Conservation (phyloP, 306 rosid genomes). For the Hippophae rhamnoides region DNA sequence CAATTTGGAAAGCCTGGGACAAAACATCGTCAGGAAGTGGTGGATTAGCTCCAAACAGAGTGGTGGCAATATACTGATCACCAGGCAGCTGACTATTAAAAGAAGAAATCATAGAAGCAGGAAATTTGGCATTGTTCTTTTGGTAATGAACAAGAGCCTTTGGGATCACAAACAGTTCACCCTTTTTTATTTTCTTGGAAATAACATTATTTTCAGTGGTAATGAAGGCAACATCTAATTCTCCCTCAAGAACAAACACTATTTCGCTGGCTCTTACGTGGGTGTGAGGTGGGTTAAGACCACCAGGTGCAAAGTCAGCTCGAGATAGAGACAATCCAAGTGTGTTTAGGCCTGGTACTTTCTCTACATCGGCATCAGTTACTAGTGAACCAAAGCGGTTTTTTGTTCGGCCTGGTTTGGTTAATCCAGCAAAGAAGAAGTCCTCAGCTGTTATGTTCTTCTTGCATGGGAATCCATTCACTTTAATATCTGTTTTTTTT, state of each 20-base stretch:
- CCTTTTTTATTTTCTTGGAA: constrained; percentile 1
- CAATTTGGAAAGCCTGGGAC: constrained; percentile 31
- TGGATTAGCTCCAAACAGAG: constrained; percentile 36
- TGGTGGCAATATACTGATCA: background rate
- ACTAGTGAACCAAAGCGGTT: constrained; percentile 9
- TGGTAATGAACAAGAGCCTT: constrained; percentile 21
- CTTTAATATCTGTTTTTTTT: no score
- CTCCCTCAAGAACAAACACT: constrained; percentile 18
- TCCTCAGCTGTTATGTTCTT: background rate
- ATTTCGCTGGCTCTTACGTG: constrained; percentile 11
- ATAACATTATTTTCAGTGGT: background rate
- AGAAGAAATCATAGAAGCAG: constrained; percentile 5
- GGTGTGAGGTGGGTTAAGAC: constrained; percentile 15
- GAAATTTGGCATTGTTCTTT: constrained; percentile 12
- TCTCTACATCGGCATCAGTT: constrained; percentile 11
- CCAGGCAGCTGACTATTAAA: constrained; percentile 8
- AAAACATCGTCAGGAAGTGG: constrained; percentile 20
- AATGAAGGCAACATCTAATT: constrained; percentile 25
- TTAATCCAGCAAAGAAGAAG: background rate
- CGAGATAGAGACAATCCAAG: background rate
- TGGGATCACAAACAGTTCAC: constrained; percentile 12
- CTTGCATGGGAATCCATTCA: no score
- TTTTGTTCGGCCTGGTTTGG: constrained; percentile 6
- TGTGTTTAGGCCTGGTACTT: constrained; percentile 3
- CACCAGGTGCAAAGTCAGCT: constrained; percentile 10